Conservation (phyloP, 495 filamentous ascomycete genomes). For the Penicilliopsis zonata region DNA sequence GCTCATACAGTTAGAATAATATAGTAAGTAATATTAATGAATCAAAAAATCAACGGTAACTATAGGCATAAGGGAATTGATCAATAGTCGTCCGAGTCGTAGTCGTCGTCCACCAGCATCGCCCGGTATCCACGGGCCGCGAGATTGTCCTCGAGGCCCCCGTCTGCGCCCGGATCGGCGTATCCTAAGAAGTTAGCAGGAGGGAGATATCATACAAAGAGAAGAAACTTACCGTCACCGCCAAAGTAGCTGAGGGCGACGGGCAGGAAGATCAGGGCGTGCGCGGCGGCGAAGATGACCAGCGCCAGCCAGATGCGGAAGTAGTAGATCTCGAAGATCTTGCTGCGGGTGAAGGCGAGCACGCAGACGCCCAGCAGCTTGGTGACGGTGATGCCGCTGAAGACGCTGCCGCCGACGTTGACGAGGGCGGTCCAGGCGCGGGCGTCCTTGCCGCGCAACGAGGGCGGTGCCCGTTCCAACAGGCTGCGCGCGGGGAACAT, state of each 20-base stretch:
- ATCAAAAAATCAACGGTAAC: not conserved
- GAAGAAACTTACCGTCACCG: conserved; percentile 52
- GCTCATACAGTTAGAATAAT: no score
- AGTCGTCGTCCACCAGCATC: conserved; percentile 36
- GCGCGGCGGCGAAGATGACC: conserved; percentile 75
- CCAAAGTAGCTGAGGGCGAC: conserved; percentile 80
- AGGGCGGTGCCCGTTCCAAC: conserved; percentile 55
- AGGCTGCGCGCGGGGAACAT: conserved; percentile 74
- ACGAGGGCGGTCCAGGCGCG: conserved; percentile 84
- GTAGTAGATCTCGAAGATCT: conserved; percentile 99
- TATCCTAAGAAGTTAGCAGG: no score
- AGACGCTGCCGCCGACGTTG: conserved; percentile 87
- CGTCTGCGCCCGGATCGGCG: conserved; percentile 69
- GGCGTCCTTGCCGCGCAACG: conserved; percentile 66
- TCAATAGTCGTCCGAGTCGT: conserved; percentile 42
- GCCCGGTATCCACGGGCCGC: conserved; percentile 38
- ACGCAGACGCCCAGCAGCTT: conserved; percentile 89
- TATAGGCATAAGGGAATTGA: not conserved
- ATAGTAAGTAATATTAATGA: no score
- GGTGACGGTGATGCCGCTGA: conserved; percentile 91
- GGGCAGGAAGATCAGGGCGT: conserved; percentile 85
- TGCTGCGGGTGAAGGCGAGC: conserved; percentile 85
- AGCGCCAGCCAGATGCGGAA: conserved; percentile 92
- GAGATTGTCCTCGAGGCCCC: conserved; percentile 78
- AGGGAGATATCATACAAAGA: not conserved